Conservation (phyloP, 73 alveolate genomes). For the Paramecium caudatum region DNA sequence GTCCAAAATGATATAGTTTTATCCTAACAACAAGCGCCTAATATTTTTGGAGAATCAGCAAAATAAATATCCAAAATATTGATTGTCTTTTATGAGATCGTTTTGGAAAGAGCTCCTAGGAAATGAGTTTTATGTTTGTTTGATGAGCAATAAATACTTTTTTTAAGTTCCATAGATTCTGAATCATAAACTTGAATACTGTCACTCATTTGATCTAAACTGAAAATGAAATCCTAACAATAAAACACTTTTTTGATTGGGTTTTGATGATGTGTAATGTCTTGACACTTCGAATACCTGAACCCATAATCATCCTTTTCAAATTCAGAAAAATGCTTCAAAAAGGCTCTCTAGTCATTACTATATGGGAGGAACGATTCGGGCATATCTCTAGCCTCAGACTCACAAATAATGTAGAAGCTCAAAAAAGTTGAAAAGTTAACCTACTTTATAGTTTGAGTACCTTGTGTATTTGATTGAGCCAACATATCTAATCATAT, state of each 20-base stretch:
- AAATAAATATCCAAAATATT: conserved; percentile 25
- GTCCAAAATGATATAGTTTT: conserved; percentile 44
- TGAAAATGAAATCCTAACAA: conserved; percentile 27
- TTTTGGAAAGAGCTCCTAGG: not conserved
- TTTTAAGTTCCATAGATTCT: not conserved
- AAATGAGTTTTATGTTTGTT: conserved; percentile 1
- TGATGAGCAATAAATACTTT: not conserved
- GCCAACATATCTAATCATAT: conserved; percentile 56
- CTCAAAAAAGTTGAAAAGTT: conserved; percentile 27
- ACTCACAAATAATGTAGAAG: conserved; percentile 7
- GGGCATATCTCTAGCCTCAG: not conserved
- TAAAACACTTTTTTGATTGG: conserved; percentile 48
- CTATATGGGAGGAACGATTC: conserved; percentile 36
- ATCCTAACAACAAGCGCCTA: conserved; percentile 64
- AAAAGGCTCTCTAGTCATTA: conserved; percentile 17
- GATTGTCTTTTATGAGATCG: not conserved
- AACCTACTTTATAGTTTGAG: not conserved
- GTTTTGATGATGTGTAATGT: conserved; percentile 22
- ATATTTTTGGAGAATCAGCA: conserved; percentile 34
- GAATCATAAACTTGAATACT: conserved; percentile 16
- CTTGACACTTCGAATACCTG: not conserved
- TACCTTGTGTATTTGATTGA: conserved; percentile 13
- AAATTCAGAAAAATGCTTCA: conserved; percentile 23
- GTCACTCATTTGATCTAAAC: conserved; percentile 45
- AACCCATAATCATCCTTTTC: conserved; percentile 54